Evolutionary conservation across 176 grass and related monocot genomes (phyloP), one percentile per base, ranked within the genome.

Genomic region (Aechmea fasciata): DNA sequence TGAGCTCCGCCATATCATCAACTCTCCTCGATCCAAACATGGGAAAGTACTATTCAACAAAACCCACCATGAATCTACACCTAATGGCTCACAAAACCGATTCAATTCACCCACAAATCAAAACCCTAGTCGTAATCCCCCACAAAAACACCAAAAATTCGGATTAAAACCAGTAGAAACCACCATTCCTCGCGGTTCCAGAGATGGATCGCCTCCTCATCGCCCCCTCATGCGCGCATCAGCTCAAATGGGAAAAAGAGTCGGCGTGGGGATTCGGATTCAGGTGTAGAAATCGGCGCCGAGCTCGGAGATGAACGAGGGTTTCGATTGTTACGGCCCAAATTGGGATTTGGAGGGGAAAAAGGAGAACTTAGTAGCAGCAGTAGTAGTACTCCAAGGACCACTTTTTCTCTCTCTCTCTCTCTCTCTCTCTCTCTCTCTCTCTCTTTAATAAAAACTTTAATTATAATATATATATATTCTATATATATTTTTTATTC

Each of bases 11-110:
- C 79, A 85, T 84, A 49, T 83, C 93, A 24, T 92, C 85, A 66
- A 90, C 82, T 76, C 74, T 85, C 68, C 81, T 81, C 47, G 86
- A 92, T 48, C 82, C 89, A 61, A 97, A 80, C 84, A 89, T 92
- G 71, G 79, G 65, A 14, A 13, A 11, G 22, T 11, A 51, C 25
- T 41, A 41, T 7, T 41, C 80, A 68, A 11, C 63, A 52, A 48
- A 76, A 59, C 10, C 3, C 13, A 50, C 49, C 15, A 49, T n/a
- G 62, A 68, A 82, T 65, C 81, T 68, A 68, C 69, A 48, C n/a
- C 51, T 52, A 47, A 15, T n/a, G 53, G 48, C 54, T 52, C 73
- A 64, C 69, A 15, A 57, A 69, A 69, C 69, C 71, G 72, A 81
- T 49, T 57, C 17, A 71, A 25, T 23, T 47, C 26, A 54, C 12